These are phyloP conservation scores for Agapanthus africanus DNA, from an alignment of 106 monocot genomes.

Conservation along the genomic window DNA sequence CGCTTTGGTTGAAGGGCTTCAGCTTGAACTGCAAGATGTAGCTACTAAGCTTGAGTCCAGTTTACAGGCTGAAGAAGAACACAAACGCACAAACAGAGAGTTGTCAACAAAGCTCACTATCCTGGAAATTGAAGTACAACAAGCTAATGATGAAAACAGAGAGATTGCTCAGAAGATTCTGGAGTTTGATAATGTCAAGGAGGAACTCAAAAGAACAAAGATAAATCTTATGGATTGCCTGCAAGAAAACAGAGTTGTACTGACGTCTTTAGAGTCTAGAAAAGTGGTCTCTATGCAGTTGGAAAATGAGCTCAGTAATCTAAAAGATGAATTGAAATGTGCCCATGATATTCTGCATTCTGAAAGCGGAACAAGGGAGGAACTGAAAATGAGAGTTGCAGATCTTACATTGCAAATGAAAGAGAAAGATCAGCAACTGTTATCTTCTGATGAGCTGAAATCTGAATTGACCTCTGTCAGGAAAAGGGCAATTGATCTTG, in stretches of 20 bases:
- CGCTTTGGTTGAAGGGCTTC: conserved; percentile 32
- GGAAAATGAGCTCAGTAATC: conserved; percentile 49
- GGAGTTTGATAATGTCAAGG: conserved; percentile 19
- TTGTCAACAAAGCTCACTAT: conserved; percentile 41
- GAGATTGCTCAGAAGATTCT: conserved; percentile 36
- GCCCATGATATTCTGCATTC: conserved; percentile 26
- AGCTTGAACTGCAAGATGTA: conserved; percentile 49
- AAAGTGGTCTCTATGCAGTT: conserved; percentile 27
- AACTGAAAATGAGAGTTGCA: conserved; percentile 43
- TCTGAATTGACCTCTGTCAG: conserved; percentile 38
- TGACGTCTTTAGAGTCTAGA: conserved; percentile 23
- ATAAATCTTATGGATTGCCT: conserved; percentile 25
- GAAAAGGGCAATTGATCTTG: conserved; percentile 36
- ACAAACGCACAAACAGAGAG: conserved; percentile 29
- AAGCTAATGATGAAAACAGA: conserved; percentile 34
- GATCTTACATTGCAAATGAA: conserved; percentile 51
- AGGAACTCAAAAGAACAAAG: conserved; percentile 61
- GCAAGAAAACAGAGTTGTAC: conserved; percentile 46
- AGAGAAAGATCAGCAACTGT: conserved; percentile 41
- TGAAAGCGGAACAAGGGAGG: conserved; percentile 33
- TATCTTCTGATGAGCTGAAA: conserved; percentile 47
- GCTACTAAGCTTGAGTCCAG: conserved; percentile 39
- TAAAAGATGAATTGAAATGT: conserved; percentile 34
- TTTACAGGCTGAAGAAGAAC: conserved; percentile 37
- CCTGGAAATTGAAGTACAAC: conserved; percentile 52